Evolutionary conservation across 257 asterid species (phyloP).

Genomic region (Ajuga chamaepitys): DNA sequence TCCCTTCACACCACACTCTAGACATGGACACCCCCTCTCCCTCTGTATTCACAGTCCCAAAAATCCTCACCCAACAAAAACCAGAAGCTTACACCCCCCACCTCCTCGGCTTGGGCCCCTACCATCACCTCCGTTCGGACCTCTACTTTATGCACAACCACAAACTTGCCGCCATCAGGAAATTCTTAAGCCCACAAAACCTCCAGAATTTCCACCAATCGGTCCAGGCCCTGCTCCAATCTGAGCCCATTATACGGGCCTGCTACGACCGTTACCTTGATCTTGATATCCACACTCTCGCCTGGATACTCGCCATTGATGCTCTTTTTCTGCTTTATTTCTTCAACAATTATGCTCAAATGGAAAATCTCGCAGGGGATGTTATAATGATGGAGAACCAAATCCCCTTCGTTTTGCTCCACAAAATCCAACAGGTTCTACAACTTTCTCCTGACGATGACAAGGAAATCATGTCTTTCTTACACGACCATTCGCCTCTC

Average conservation of each 20-base stretch:
- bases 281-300: constrained; percentile 19
- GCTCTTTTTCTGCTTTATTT: constrained; percentile 26
- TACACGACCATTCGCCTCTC: constrained; percentile 28
- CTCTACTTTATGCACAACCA: constrained; percentile 16
- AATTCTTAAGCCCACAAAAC: background rate
- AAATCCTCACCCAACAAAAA: constrained; percentile 7
- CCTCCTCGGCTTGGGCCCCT: constrained; percentile 31
- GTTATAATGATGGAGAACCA: constrained; percentile 44
- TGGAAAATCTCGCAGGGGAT: constrained; percentile 12
- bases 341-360: background rate
- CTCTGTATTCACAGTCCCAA: constrained; percentile 22
- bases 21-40: constrained; percentile 1
- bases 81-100: constrained; percentile 36
- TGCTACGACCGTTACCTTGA: constrained; percentile 35
- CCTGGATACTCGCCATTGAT: constrained; percentile 32
- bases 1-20: background rate
- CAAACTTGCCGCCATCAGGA: constrained; percentile 23
- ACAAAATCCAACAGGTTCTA: background rate
- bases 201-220: background rate
- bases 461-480: background rate
- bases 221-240: background rate
- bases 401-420: constrained; percentile 22
- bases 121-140: constrained; percentile 35
- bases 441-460: background rate
- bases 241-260: constrained; percentile 25